phyloP scores from a whole-genome alignment of 2,329 filamentous ascomycete species.

The Paramyrothecium sp. region DNA sequence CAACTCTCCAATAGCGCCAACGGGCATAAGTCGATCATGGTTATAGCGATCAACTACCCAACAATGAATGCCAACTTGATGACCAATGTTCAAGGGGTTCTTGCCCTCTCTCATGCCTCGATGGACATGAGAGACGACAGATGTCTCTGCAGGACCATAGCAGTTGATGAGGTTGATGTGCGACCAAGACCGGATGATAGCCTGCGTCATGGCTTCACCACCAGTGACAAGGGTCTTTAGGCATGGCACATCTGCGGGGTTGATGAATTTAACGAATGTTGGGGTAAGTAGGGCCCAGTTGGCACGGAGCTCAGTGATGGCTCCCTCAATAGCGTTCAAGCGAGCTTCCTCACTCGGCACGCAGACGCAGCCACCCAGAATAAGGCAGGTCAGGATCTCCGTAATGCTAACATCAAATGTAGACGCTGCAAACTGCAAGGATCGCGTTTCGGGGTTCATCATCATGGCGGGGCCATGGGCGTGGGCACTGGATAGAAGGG shows the following conservation, averaged over 20 bases:
- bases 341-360: conserved; percentile 36
- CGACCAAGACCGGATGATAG: conserved; percentile 16
- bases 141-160: conserved; percentile 18
- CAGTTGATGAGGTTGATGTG: conserved; percentile 19
- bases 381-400: conserved; percentile 15
- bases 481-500: conserved; percentile 13
- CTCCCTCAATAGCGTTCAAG: conserved; percentile 28
- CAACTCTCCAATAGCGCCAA: conserved; percentile 31
- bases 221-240: conserved; percentile 18
- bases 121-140: conserved; percentile 16
- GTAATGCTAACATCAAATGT: conserved; percentile 28
- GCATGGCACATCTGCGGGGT: conserved; percentile 12
- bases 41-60: conserved; percentile 26
- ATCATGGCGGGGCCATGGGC: conserved; percentile 18
- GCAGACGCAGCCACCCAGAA: conserved; percentile 27
- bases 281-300: conserved; percentile 18
- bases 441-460: conserved; percentile 20
- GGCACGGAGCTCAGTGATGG: conserved; percentile 11
- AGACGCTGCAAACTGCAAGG: conserved; percentile 29
- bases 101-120: conserved; percentile 11
- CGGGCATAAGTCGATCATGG: conserved; percentile 21
- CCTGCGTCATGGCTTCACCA: conserved; percentile 20
- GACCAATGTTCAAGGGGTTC: conserved; percentile 17
- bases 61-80: conserved; percentile 11
- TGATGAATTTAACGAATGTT: conserved; percentile 14